Conservation (phyloP, 1,139 yeast species). For the Candida glucosophila region DNA sequence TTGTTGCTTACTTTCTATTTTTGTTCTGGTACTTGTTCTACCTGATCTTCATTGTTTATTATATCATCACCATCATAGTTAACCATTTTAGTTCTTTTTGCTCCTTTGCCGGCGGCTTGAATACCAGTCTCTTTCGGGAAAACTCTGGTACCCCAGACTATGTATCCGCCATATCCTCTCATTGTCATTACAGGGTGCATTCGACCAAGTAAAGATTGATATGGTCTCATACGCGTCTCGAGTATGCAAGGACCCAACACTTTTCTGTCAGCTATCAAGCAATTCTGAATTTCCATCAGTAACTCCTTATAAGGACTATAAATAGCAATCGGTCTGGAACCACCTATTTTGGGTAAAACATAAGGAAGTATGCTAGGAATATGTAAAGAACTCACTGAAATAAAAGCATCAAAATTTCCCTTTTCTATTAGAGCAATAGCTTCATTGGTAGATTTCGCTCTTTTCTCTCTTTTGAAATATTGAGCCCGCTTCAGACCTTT, state of each 20-base stretch:
- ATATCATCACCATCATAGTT: too few relatives aligned
- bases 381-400: constrained; percentile 66
- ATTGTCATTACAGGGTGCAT: constrained; percentile 93
- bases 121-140: constrained; percentile 54
- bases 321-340: constrained; percentile 79
- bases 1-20: too few relatives aligned
- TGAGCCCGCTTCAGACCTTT: constrained; percentile 57
- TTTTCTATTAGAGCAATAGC: constrained; percentile 42
- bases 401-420: constrained; percentile 67
- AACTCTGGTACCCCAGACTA: constrained; percentile 74
- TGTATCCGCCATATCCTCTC: constrained; percentile 87
- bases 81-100: constrained; percentile 26
- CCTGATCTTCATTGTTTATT: too few relatives aligned
- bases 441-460: constrained; percentile 46
- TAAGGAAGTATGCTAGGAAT: constrained; percentile 56
- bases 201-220: constrained; percentile 90
- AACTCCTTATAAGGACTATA: constrained; percentile 78
- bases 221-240: constrained; percentile 77
- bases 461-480: constrained; percentile 55
- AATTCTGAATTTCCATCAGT: constrained; percentile 65
- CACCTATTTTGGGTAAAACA: constrained; percentile 62
- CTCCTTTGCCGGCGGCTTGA: constrained; percentile 49
- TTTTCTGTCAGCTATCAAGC: constrained; percentile 54
- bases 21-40: too few relatives aligned
- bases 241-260: constrained; percentile 76